Percentiles rank a stretch among this genome's conserved stretches.
phyloP scores from a whole-genome alignment of 257 asterid species.

The Lantana camara region DNA sequence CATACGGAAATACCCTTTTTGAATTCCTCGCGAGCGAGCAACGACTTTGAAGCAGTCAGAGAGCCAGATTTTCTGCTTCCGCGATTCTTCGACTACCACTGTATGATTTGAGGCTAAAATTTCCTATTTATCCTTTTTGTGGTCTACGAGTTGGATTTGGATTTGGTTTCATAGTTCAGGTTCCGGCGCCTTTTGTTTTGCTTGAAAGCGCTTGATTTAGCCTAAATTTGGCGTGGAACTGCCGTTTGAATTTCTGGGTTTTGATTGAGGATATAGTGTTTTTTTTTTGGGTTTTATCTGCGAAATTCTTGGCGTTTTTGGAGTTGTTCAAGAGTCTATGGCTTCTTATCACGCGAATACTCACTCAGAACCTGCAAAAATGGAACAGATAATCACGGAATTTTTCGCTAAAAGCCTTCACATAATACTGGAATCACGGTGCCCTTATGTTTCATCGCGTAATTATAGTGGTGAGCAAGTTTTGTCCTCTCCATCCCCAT shows the following conservation, averaged over 20 bases:
- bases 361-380: constrained; percentile 73
- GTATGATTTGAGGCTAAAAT: constrained; percentile 2
- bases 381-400: constrained; percentile 90
- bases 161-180: constrained; percentile 2
- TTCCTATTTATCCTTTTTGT: neutral
- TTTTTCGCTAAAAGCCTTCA: constrained; percentile 88
- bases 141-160: constrained; percentile 8
- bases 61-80: constrained; percentile 15
- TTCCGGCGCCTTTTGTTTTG: constrained; percentile 16
- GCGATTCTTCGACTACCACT: constrained; percentile 11
- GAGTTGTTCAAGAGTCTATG: constrained; percentile 39
- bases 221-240: constrained; percentile 16
- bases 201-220: constrained; percentile 22
- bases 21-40: no score
- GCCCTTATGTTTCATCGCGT: constrained; percentile 82
- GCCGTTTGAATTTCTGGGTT: neutral
- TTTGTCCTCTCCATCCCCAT: constrained; percentile 65
- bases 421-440: constrained; percentile 85
- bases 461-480: constrained; percentile 80
- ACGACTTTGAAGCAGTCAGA: constrained; percentile 27
- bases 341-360: constrained; percentile 60
- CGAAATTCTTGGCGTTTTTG: constrained; percentile 16
- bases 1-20: constrained; percentile 34
- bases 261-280: neutral
- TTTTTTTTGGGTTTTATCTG: neutral